Evolutionary conservation across 768 basidiomycete species (phyloP).

Genomic region (Russula abietina): DNA sequence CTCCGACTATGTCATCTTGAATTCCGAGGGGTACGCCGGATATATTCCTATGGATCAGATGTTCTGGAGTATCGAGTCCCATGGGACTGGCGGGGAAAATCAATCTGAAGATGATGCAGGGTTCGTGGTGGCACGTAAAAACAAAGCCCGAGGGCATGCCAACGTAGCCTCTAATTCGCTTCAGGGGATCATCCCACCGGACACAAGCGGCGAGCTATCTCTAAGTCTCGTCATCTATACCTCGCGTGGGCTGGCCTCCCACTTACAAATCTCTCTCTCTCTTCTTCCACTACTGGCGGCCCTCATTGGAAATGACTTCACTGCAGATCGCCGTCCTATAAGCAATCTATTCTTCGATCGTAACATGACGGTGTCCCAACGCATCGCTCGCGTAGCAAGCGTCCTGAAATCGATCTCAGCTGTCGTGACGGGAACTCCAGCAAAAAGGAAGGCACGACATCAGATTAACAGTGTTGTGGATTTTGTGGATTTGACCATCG

Average conservation of each 20-base stretch:
- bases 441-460: conserved; percentile 46
- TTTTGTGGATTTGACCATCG: conserved; percentile 64
- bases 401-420: conserved; percentile 52
- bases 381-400: conserved; percentile 58
- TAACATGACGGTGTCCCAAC: conserved; percentile 48
- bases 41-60: conserved; percentile 74
- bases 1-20: conserved; percentile 78
- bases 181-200: conserved; percentile 49
- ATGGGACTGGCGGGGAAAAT: conserved; percentile 25
- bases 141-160: conserved; percentile 46
- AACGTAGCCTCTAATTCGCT: conserved; percentile 15
- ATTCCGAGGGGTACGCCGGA: conserved; percentile 68
- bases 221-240: conserved; percentile 56
- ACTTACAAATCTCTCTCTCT: conserved; percentile 60
- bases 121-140: conserved; percentile 53
- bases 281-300: conserved; percentile 75
- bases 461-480: conserved; percentile 68
- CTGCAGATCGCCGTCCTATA: conserved; percentile 37
- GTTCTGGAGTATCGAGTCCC: conserved; percentile 47
- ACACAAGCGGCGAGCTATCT: conserved; percentile 35
- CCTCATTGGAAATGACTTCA: conserved; percentile 76
- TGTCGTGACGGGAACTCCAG: conserved; percentile 32
- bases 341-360: conserved; percentile 67
- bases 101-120: conserved; percentile 42
- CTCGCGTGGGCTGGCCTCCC: conserved; percentile 54